Evolutionary conservation across 495 filamentous ascomycete species (phyloP).

Genomic region (Neurospora sp.): DNA sequence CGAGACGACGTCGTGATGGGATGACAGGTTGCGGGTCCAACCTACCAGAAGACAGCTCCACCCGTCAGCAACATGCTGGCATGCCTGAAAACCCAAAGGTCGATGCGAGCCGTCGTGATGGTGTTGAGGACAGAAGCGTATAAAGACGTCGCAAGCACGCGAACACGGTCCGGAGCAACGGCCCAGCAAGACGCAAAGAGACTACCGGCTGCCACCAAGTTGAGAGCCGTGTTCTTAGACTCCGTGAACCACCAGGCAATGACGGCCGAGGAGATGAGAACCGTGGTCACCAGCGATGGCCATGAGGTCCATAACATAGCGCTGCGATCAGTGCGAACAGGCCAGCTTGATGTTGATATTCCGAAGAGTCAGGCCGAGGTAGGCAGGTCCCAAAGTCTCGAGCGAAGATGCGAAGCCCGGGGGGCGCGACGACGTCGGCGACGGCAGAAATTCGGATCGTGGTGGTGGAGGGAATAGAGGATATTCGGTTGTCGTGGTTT

Average conservation of each 20-base stretch:
- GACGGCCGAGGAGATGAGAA: slow-evolving; percentile 40
- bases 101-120: slow-evolving; percentile 25
- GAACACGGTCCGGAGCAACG: slow-evolving; percentile 32
- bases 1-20: neutral
- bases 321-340: slow-evolving; percentile 20
- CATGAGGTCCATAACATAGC: slow-evolving; percentile 43
- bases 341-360: neutral
- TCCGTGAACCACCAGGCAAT: slow-evolving; percentile 40
- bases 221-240: slow-evolving; percentile 35
- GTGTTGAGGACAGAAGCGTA: slow-evolving; percentile 26
- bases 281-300: slow-evolving; percentile 36
- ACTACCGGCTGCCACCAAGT: slow-evolving; percentile 34
- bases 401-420: neutral
- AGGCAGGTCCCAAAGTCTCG: neutral
- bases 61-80: slow-evolving; percentile 38
- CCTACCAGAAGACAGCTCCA: slow-evolving; percentile 35
- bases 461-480: neutral
- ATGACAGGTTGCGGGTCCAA: neutral
- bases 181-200: slow-evolving; percentile 37
- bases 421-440: neutral
- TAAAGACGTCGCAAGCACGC: slow-evolving; percentile 25
- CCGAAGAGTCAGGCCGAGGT: neutral
- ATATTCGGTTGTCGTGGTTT: neutral
- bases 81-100: slow-evolving; percentile 29
- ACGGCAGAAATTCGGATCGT: neutral